Percentiles rank a stretch among this genome's conserved stretches.
Conservation (phyloP, 2,329 filamentous ascomycete genomes). For the Tolypocladium amazonense region DNA sequence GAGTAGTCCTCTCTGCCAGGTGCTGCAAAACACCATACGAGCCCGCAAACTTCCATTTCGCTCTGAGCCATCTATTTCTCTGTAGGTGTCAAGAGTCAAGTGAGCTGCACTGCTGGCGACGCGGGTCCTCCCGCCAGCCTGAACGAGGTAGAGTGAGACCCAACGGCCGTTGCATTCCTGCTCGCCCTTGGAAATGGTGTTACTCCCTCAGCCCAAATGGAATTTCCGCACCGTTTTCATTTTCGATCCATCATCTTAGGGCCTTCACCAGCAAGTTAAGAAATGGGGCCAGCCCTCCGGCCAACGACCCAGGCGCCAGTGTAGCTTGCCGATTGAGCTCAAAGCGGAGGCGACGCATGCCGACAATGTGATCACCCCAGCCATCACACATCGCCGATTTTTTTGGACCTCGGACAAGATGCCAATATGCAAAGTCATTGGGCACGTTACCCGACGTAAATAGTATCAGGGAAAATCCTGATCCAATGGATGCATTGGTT, state of each 20-base stretch:
- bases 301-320: too few species aligned
- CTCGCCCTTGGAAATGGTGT: too few species aligned
- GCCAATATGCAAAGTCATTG: not conserved
- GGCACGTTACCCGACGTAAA: not conserved
- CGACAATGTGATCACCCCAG: not conserved
- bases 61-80: too few species aligned
- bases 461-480: not conserved
- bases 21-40: too few species aligned
- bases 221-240: too few species aligned
- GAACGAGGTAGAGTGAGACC: not conserved
- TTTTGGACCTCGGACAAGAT: not conserved
- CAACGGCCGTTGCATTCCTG: not conserved
- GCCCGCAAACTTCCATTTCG: too few species aligned
- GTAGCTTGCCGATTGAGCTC: too few species aligned
- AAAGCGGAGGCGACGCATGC: not conserved
- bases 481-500: not conserved
- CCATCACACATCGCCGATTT: not conserved
- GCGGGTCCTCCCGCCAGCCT: not conserved
- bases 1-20: too few species aligned
- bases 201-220: too few species aligned
- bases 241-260: too few species aligned
- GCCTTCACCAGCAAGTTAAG: too few species aligned
- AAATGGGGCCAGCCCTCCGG: too few species aligned
- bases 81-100: not conserved
- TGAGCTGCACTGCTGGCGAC: not conserved